phyloP scores from a whole-genome alignment of 179 eudicot species.

The Gypsophila paniculata region DNA sequence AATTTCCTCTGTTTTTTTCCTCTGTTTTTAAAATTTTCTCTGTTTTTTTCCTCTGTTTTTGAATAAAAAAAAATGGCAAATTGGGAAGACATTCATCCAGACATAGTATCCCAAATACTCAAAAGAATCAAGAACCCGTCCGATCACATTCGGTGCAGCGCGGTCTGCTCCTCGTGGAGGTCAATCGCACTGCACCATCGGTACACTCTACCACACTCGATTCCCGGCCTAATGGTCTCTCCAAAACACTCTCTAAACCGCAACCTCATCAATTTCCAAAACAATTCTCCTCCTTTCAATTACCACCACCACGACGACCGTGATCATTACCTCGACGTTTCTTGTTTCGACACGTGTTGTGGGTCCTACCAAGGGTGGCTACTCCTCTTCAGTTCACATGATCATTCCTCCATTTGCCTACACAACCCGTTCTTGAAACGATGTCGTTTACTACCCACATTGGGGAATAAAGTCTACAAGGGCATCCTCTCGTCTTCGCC shows the following conservation, averaged over 20 bases:
- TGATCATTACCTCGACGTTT: background rate
- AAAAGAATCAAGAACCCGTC: background rate
- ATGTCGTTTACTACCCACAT: constrained; percentile 13
- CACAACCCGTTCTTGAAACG: constrained; percentile 19
- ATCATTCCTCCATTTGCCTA: background rate
- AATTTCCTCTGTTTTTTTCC: background rate
- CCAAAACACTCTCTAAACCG: background rate
- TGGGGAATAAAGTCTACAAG: constrained; percentile 1
- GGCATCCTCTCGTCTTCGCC: constrained; percentile 23
- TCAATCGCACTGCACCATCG: constrained; percentile 5
- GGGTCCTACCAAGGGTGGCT: constrained; percentile 30
- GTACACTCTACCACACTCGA: constrained; percentile 13
- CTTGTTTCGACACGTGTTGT: constrained; percentile 2
- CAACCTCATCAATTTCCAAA: constrained; percentile 6
- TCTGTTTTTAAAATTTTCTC: constrained; percentile 4
- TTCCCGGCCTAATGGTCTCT: constrained; percentile 18
- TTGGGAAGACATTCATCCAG: constrained; percentile 20
- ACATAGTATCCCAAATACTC: constrained; percentile 15
- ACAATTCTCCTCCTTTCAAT: background rate
- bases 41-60: background rate
- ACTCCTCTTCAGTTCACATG: background rate
- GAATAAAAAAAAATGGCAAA: background rate
- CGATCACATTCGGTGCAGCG: constrained; percentile 22
- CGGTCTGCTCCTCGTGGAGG: constrained; percentile 20
- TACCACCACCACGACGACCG: background rate